Conservation (phyloP, 2,329 filamentous ascomycete species). For the Metarhizium anisopliae region DNA sequence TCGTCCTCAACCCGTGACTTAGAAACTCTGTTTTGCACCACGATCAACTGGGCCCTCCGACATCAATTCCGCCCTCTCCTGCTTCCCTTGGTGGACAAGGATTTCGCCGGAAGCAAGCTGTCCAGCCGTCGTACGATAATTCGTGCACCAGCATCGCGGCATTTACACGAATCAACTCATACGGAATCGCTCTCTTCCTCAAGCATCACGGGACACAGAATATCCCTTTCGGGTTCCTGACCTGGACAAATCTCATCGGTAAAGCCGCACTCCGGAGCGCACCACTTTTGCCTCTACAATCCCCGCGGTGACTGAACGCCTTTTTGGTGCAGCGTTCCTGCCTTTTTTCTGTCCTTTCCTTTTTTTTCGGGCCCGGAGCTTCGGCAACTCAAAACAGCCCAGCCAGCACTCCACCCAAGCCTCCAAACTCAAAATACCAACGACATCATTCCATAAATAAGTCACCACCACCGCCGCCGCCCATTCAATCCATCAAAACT, state of each 20-base stretch:
- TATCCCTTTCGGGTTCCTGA: too few species aligned
- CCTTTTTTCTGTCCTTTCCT: not conserved
- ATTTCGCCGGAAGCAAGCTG: not conserved
- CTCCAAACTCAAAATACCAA: not conserved
- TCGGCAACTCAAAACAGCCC: not conserved
- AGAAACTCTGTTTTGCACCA: too few species aligned
- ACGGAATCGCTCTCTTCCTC: too few species aligned
- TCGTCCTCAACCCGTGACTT: too few species aligned
- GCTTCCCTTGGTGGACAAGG: not conserved
- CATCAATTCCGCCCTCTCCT: too few species aligned
- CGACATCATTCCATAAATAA: not conserved
- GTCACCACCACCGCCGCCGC: too few species aligned
- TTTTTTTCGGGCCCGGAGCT: not conserved
- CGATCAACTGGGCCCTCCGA: too few species aligned
- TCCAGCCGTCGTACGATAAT: not conserved
- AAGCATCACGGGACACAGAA: too few species aligned
- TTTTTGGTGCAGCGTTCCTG: not conserved
- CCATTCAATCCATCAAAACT: too few species aligned
- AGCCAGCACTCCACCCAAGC: not conserved
- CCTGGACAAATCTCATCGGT: not conserved
- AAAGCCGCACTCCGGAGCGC: not conserved
- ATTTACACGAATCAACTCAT: not conserved
- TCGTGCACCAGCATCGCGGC: not conserved
- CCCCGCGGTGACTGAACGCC: conserved; percentile 1
- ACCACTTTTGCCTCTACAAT: not conserved